Base-by-base conservation (phyloP, 2,329 filamentous ascomycete species). In the Claviceps digitariae region DNA sequence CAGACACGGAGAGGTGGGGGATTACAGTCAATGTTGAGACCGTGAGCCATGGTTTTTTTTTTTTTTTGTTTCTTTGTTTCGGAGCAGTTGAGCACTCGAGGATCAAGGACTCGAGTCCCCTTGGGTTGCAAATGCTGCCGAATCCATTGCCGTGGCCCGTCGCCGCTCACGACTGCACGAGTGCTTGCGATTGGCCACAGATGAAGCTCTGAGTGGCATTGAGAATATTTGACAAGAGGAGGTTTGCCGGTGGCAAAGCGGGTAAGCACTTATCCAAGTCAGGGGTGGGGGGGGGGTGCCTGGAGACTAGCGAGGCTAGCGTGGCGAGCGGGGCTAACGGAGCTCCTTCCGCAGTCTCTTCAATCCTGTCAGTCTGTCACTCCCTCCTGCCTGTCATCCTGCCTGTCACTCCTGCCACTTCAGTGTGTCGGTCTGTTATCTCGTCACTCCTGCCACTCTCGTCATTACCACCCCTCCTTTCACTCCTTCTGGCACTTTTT, bases 191-290 rank as follows among this genome's bases (percentile, higher is more conserved):
- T 36, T 48, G 46, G 46, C 46, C n/a, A n/a, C 46, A 23, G 12
- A 29, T 48, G 36, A 34, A 34, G 5, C 31, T 34, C 6, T 34
- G 31, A 2, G 36, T 38, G 36, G 17, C 36, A 38, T 38, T 38
- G 13, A n/a, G 31, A 6, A 5, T n/a, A n/a, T 38, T 29, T 21
- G n/a, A 27, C n/a, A 43, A 12, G 40, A 43, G 8, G 40, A 20
- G 20, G n/a, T 46, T 46, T 27, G 44, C 25, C 25, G 44, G 13
- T 15, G 23, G 31, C 20, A n/a, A 23, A 3, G 56, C 57, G 58
- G 58, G 58, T 61, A 62, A 62, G 56, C 31, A 15, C 54, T 59
- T 55, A 58, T 51, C 59, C 57, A 54, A 9, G 20, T 21, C 4
- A 13, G 46, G 34, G 7, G 17, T 15, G 21, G 34, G 12, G 46